Conservation (phyloP, 345 rosid species). For the Nasturtium officinale region DNA sequence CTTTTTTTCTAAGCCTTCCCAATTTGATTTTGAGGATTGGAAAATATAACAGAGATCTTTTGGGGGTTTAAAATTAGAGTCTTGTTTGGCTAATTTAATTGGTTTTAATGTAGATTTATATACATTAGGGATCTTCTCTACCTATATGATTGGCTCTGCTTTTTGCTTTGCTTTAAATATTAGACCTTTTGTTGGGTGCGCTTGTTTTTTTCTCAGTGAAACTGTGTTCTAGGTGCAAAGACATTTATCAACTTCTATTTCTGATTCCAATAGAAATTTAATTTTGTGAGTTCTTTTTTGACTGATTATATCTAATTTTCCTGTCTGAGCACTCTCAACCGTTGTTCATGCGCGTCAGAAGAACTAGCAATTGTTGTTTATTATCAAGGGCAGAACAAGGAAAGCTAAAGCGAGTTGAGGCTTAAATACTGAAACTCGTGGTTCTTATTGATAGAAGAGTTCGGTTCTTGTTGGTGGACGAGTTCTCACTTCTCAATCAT, state of each 20-base stretch:
- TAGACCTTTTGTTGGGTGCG: constrained; percentile 22
- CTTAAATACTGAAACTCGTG: too few species aligned
- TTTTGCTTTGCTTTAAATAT: constrained; percentile 3
- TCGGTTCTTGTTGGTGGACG: too few species aligned
- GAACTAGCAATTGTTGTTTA: too few species aligned
- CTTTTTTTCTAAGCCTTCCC: constrained; percentile 4
- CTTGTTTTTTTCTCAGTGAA: constrained; percentile 14
- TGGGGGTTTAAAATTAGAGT: constrained; percentile 23
- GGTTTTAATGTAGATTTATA: constrained; percentile 32
- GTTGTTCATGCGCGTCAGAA: not conserved
- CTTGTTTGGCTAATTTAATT: constrained; percentile 27
- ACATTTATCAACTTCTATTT: not conserved
- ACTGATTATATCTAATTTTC: not conserved
- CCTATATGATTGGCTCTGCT: constrained; percentile 23
- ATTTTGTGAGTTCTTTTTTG: not conserved
- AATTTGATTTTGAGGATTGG: constrained; percentile 31
- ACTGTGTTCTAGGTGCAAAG: constrained; percentile 17
- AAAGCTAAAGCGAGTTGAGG: too few species aligned
- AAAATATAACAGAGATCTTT: constrained; percentile 20
- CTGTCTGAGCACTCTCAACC: not conserved
- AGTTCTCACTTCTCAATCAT: too few species aligned
- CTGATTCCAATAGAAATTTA: not conserved
- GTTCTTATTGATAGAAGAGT: too few species aligned
- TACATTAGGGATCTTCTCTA: constrained; percentile 30
- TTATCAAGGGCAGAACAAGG: too few species aligned